Conservation (phyloP, 148 eudicot genomes). For the Amaranthus palmeri region DNA sequence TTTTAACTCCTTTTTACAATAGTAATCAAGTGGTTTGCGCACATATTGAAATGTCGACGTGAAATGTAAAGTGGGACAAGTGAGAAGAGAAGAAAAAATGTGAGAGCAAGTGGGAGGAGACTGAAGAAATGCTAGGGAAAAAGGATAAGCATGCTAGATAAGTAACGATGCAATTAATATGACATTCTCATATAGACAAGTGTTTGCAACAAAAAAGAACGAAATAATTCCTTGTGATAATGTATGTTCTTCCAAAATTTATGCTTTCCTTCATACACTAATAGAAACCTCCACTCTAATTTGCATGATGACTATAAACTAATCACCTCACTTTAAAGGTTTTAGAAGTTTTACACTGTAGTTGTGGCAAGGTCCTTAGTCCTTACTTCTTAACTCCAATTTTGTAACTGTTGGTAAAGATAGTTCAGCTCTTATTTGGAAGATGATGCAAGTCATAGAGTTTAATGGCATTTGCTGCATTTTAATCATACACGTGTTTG, state of each 20-base stretch:
- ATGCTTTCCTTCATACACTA: background rate
- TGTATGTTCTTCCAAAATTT: background rate
- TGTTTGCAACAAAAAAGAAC: no score
- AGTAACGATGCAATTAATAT: no score
- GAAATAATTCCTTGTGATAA: background rate
- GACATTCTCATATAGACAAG: no score
- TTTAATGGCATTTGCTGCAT: background rate
- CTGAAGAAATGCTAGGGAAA: no score
- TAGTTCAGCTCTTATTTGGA: background rate
- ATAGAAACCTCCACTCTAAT: background rate
- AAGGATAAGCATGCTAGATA: no score
- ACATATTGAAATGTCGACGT: no score
- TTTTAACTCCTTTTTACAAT: background rate
- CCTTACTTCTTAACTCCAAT: no score
- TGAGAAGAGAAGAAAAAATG: no score
- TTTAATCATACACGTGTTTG: slow-evolving; percentile 12
- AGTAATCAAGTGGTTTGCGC: no score
- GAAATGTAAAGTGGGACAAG: no score
- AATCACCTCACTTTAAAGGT: background rate
- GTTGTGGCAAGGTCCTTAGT: background rate
- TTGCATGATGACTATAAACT: background rate
- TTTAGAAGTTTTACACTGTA: background rate
- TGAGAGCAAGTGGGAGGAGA: no score
- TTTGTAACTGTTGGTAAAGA: no score
- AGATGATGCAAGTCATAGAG: background rate